Evolutionary conservation across 2,329 filamentous ascomycete genomes (phyloP).

Genomic region (Fusarium sp.): DNA sequence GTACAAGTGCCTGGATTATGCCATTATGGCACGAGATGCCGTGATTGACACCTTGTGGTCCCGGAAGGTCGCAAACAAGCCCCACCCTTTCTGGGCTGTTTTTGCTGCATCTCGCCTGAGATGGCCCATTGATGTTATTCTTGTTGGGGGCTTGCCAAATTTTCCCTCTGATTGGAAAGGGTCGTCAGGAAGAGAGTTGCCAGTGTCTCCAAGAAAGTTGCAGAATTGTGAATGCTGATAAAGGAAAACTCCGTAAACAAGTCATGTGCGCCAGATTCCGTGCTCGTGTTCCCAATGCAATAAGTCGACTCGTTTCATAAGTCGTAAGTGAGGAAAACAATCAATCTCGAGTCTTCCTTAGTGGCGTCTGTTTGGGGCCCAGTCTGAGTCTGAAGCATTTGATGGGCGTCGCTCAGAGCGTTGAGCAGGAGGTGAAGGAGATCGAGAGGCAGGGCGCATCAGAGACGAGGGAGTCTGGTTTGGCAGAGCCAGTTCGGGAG

Average conservation of each 20-base stretch:
- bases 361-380: slow-evolving; percentile 37
- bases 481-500: slow-evolving; percentile 49
- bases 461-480: slow-evolving; percentile 44
- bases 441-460: slow-evolving; percentile 43
- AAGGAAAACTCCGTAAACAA: slow-evolving; percentile 10
- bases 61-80: not conserved
- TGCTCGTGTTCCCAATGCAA: slow-evolving; percentile 23
- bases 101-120: slow-evolving; percentile 20
- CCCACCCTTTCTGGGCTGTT: slow-evolving; percentile 34
- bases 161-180: not conserved
- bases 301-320: slow-evolving; percentile 14
- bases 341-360: slow-evolving; percentile 2
- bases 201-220: not conserved
- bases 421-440: slow-evolving; percentile 43
- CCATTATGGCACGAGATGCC: slow-evolving; percentile 34
- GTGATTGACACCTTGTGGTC: slow-evolving; percentile 30
- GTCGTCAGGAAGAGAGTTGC: not conserved
- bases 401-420: slow-evolving; percentile 43
- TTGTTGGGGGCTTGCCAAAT: not conserved
- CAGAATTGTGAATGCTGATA: not conserved
- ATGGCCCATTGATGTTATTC: not conserved
- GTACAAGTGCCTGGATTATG: slow-evolving; percentile 22
- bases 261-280: slow-evolving; percentile 24
- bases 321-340: slow-evolving; percentile 12
- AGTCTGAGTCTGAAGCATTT: slow-evolving; percentile 44